A percentile compares a stretch with the other conserved stretches of the same genome.
Conservation (phyloP, 73 alveolate genomes). For the Paramecium tetraurelia region DNA sequence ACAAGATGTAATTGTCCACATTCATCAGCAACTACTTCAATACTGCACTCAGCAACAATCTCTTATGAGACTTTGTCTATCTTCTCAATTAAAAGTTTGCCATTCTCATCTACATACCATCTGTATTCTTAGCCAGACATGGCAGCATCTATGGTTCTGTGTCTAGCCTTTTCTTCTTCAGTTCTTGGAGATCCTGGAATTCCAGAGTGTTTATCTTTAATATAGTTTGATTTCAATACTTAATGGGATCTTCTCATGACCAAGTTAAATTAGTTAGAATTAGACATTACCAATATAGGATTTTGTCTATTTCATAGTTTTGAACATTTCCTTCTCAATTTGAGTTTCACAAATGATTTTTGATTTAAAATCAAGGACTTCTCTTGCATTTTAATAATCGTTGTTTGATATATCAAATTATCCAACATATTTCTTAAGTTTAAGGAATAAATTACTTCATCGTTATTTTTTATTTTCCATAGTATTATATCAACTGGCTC, state of each 20-base stretch:
- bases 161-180: slow-evolving; percentile 39
- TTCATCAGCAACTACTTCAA: slow-evolving; percentile 29
- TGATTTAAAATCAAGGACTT: neutral
- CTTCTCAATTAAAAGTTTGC: neutral
- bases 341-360: neutral
- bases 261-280: slow-evolving; percentile 5
- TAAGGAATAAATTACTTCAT: neutral
- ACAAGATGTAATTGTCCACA: neutral
- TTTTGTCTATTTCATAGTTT: slow-evolving; percentile 1
- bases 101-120: slow-evolving; percentile 17
- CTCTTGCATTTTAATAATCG: neutral
- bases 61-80: neutral
- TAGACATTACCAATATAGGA: slow-evolving; percentile 21
- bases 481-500: neutral
- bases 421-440: slow-evolving; percentile 2
- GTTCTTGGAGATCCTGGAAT: slow-evolving; percentile 54
- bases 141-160: slow-evolving; percentile 20
- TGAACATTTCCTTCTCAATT: slow-evolving; percentile 32
- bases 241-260: slow-evolving; percentile 12
- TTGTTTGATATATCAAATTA: neutral
- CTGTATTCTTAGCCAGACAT: slow-evolving; percentile 32
- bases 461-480: slow-evolving; percentile 42
- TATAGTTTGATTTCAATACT: neutral
- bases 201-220: slow-evolving; percentile 19
- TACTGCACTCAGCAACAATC: neutral